Evolutionary conservation across 2,329 filamentous ascomycete species (phyloP).

Genomic region (Didymella sp.): DNA sequence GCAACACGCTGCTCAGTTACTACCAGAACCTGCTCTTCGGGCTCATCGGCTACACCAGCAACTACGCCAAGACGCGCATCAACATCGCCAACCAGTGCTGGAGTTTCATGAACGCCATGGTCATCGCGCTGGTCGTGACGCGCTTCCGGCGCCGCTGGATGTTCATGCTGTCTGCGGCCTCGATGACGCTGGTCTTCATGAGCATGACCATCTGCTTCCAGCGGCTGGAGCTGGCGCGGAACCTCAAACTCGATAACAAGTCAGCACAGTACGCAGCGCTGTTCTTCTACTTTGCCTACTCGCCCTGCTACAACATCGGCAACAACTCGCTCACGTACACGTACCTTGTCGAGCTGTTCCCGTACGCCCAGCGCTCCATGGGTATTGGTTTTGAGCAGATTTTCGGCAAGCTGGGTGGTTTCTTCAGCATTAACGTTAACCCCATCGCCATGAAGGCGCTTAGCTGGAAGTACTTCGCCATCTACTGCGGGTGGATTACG

Average conservation of each 20-base stretch:
- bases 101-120: constrained; percentile 50
- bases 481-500: constrained; percentile 63
- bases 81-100: constrained; percentile 53
- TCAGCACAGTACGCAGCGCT: constrained; percentile 53
- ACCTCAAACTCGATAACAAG: constrained; percentile 37
- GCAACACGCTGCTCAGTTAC: constrained; percentile 51
- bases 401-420: constrained; percentile 58
- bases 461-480: constrained; percentile 62
- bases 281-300: constrained; percentile 68
- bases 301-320: constrained; percentile 67
- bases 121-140: constrained; percentile 50
- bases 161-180: constrained; percentile 58
- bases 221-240: constrained; percentile 34
- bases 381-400: constrained; percentile 66
- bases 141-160: constrained; percentile 54
- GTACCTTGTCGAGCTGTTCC: constrained; percentile 66
- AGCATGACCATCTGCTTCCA: constrained; percentile 62
- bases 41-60: constrained; percentile 50
- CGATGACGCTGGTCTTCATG: constrained; percentile 62
- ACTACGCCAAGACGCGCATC: constrained; percentile 51
- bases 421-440: constrained; percentile 60
- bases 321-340: constrained; percentile 72
- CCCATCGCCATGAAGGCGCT: constrained; percentile 65
- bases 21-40: constrained; percentile 47
- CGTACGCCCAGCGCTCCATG: constrained; percentile 63